Evolutionary conservation across 2,329 filamentous ascomycete genomes (phyloP), one percentile per base, ranked within the genome.

Genomic region (Penicillium digitatum): DNA sequence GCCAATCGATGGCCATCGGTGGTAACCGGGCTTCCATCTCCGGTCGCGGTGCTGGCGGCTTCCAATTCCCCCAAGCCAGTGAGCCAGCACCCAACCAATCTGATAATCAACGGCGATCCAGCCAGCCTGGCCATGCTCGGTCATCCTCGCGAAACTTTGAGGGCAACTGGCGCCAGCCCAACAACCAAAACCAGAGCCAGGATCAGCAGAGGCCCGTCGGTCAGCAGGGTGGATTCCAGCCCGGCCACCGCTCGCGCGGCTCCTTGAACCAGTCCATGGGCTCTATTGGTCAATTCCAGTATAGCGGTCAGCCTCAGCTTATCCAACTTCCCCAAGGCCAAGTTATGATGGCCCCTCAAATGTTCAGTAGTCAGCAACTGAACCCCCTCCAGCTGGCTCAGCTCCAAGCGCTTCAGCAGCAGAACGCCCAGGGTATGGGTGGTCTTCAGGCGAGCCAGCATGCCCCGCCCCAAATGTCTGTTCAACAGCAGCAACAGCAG

Each of bases 141-240:
- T 87, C 87, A 31, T 84, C 84, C 11, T 99, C 94, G 24, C 86
- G 94, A 60, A 99, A 97, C 76, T 97, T 97, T 69, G 94, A 99
- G 64, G 87, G 92, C 67, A 99, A 99, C 76, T 99, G 94, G 94
- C 89, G 94, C 67, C 95, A 91, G 68, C 92, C 89, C 64, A 83
- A 83, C 60, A 78, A 76, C 64, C 78, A 79, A 55, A 67, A 67
- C 27, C 75, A 77, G 62, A 65, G 59, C 48, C 78, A 78, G 56
- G 75, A 74, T 57, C 79, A 79, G 64, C 79, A 80, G 60, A 81
- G 81, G 66, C 83, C 82, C 66, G 86, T 87, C 69, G 81, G 81
- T 67, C 87, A 90, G 74, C 66, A 87, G 83, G 72, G 82, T 71
- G 83, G 84, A 51, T 97, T 97, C 80, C 93, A 96, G 74, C 92